Percentiles rank a stretch among this genome's conserved stretches.
These are phyloP conservation scores for Magnusiomyces magnusii DNA, from an alignment of 1,139 yeast genomes.

Conservation along the genomic window DNA sequence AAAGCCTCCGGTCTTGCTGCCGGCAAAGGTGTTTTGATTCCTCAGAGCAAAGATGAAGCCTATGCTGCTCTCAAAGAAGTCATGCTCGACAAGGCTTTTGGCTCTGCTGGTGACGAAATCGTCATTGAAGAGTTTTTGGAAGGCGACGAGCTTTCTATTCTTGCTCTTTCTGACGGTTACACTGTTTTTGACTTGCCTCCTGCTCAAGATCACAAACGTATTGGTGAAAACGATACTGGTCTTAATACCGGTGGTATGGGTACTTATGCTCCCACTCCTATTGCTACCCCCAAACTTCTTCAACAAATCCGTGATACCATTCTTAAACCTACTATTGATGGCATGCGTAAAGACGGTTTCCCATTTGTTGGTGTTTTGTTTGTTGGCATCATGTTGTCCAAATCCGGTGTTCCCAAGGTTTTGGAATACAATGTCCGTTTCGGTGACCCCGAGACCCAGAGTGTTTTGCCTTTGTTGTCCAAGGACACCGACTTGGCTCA, in stretches of 20 bases:
- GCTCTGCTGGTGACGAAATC: conserved; percentile 91
- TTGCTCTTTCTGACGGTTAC: conserved; percentile 93
- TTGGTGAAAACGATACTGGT: conserved; percentile 89
- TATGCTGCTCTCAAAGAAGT: conserved; percentile 73
- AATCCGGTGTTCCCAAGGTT: conserved; percentile 72
- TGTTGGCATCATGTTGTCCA: conserved; percentile 92
- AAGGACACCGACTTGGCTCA: conserved; percentile 87
- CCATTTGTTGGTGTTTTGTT: conserved; percentile 96
- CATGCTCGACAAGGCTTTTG: conserved; percentile 86
- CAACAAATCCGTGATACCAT: conserved; percentile 61
- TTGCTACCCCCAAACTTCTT: conserved; percentile 65
- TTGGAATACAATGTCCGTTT: conserved; percentile 96
- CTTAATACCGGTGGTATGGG: conserved; percentile 99
- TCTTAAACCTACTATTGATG: conserved; percentile 87
- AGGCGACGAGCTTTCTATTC: conserved; percentile 93
- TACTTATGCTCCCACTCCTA: conserved; percentile 97
- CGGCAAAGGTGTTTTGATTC: conserved; percentile 97
- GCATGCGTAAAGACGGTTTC: conserved; percentile 92
- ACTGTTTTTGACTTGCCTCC: conserved; percentile 87
- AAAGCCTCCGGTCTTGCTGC: conserved; percentile 99
- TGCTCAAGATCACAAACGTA: conserved; percentile 97
- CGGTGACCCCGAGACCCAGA: conserved; percentile 99
- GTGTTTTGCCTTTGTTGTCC: conserved; percentile 78
- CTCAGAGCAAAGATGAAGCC: conserved; percentile 79
- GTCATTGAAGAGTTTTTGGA: conserved; percentile 94